Conservation (phyloP, 495 filamentous ascomycete genomes). For the Penicillium longicatenatum region DNA sequence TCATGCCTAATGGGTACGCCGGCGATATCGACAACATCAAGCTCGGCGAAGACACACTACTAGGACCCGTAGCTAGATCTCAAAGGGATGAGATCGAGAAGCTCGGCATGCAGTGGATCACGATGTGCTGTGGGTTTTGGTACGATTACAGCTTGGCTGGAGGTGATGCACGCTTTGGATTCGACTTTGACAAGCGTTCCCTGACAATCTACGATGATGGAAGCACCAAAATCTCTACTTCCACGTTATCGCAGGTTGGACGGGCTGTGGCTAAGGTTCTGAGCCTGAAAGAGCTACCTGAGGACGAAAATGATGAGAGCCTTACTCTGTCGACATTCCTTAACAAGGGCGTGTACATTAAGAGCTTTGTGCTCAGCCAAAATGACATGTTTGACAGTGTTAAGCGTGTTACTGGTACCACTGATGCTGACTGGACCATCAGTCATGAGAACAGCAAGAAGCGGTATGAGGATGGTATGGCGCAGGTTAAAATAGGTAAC, state of each 20-base stretch:
- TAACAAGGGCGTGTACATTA: conserved; percentile 48
- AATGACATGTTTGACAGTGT: conserved; percentile 56
- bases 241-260: conserved; percentile 51
- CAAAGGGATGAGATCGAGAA: conserved; percentile 41
- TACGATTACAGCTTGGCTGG: conserved; percentile 53
- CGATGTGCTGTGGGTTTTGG: conserved; percentile 53
- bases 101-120: conserved; percentile 53
- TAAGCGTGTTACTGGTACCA: conserved; percentile 56
- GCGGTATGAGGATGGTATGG: conserved; percentile 48
- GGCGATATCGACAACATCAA: conserved; percentile 34
- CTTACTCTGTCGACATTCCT: conserved; percentile 36
- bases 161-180: conserved; percentile 40
- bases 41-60: neutral
- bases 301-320: conserved; percentile 45
- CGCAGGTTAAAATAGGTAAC: conserved; percentile 45
- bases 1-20: conserved; percentile 64
- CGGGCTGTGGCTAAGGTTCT: conserved; percentile 49
- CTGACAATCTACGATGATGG: conserved; percentile 56
- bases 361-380: conserved; percentile 52
- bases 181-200: conserved; percentile 46
- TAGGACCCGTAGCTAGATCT: conserved; percentile 18
- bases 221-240: conserved; percentile 36
- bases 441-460: conserved; percentile 41
- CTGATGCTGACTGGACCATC: conserved; percentile 58
- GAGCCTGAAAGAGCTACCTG: conserved; percentile 47